These are phyloP conservation scores for Pilobolus umbonatus DNA, from an alignment of 192 early-diverging fungal genomes.

Conservation along the genomic window DNA sequence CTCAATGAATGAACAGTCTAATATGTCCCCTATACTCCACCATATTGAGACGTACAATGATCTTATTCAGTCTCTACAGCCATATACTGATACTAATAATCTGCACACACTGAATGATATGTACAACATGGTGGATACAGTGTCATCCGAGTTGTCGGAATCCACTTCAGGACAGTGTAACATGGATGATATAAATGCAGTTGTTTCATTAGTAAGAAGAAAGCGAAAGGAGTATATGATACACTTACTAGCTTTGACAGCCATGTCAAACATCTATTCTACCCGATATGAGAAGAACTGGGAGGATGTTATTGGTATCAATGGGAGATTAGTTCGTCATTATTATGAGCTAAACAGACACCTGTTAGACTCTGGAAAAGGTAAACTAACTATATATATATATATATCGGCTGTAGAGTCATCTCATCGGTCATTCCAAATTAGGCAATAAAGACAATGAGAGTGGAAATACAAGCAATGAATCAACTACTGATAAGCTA, in stretches of 20 bases:
- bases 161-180: not conserved
- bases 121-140: constrained; percentile 37
- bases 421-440: not conserved
- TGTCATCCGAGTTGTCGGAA: constrained; percentile 1
- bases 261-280: not conserved
- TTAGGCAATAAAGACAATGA: too few relatives aligned
- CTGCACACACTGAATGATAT: constrained; percentile 43
- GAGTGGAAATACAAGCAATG: not conserved
- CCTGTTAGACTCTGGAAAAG: constrained; percentile 35
- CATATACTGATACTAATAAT: constrained; percentile 38
- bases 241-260: constrained; percentile 40
- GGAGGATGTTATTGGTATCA: constrained; percentile 12
- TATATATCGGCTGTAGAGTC: not conserved
- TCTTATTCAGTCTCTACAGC: not conserved
- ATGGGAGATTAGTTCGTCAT: constrained; percentile 1
- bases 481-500: constrained; percentile 23
- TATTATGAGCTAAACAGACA: constrained; percentile 32
- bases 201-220: constrained; percentile 38
- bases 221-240: constrained; percentile 46
- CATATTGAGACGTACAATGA: not conserved
- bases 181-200: constrained; percentile 27
- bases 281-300: constrained; percentile 1
- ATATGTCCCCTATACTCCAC: not conserved
- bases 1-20: not conserved
- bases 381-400: constrained; percentile 20